These are phyloP conservation scores for Gardenia jasminoides DNA, from an alignment of 257 asterid genomes.

Conservation along the genomic window DNA sequence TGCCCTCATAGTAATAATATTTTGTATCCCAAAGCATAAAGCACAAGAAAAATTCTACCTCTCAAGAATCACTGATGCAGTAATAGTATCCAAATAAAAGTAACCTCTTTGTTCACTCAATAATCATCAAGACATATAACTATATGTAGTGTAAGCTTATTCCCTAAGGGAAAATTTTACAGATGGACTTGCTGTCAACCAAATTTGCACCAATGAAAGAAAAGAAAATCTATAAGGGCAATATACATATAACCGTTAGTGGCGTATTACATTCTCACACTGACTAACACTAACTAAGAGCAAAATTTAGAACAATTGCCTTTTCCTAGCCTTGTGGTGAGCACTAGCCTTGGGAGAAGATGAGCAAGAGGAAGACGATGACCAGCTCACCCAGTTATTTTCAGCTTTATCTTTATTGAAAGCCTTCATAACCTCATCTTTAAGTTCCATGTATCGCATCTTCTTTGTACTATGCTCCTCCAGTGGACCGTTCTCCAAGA, in stretches of 20 bases:
- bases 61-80: not conserved
- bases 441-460: slow-evolving; percentile 71
- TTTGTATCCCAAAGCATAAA: not conserved
- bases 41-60: not conserved
- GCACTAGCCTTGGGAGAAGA: slow-evolving; percentile 41
- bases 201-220: not conserved
- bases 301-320: slow-evolving; percentile 20
- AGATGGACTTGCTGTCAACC: not conserved
- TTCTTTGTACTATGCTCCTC: slow-evolving; percentile 68
- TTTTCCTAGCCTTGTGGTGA: slow-evolving; percentile 41
- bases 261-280: not conserved
- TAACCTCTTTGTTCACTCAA: not conserved
- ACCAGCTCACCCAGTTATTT: slow-evolving; percentile 31
- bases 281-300: not conserved
- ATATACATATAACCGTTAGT: not conserved
- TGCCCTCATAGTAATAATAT: too few species aligned
- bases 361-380: slow-evolving; percentile 54
- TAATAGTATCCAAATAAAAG: too few species aligned
- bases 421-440: slow-evolving; percentile 71
- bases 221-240: not conserved
- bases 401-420: slow-evolving; percentile 44
- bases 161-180: not conserved
- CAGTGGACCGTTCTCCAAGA: slow-evolving; percentile 56
- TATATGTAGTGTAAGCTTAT: not conserved
- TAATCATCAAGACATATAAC: not conserved